A percentile compares a stretch with the other conserved stretches of the same genome.
phyloP scores from a whole-genome alignment of 257 asterid genomes.

The Ocimum tenuiflorum region DNA sequence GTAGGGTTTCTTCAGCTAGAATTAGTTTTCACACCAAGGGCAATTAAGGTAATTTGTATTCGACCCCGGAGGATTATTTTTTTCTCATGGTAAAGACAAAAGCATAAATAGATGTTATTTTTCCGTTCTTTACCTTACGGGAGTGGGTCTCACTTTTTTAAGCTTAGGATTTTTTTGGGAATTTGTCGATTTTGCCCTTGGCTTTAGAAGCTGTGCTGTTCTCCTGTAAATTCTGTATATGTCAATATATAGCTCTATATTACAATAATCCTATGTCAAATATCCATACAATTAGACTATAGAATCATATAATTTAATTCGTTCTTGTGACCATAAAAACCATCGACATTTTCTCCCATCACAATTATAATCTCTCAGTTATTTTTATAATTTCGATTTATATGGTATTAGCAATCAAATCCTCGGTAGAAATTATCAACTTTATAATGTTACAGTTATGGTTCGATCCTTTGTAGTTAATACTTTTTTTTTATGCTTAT shows the following conservation, averaged over 20 bases:
- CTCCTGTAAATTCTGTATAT: not conserved
- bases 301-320: too few species aligned
- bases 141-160: not conserved
- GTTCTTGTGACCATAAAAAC: too few species aligned
- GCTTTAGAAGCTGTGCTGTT: not conserved
- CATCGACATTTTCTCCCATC: too few species aligned
- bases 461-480: too few species aligned
- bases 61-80: not conserved
- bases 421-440: too few species aligned
- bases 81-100: not conserved
- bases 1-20: slow-evolving; percentile 85
- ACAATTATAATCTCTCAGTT: too few species aligned
- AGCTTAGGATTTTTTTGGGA: not conserved
- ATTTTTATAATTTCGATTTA: too few species aligned
- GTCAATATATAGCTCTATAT: not conserved
- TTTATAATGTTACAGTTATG: too few species aligned
- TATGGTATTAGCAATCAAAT: too few species aligned
- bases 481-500: too few species aligned
- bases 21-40: slow-evolving; percentile 35
- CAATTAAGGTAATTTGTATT: slow-evolving; percentile 24
- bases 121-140: not conserved
- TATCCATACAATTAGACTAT: not conserved
- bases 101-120: not conserved
- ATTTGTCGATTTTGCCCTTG: slow-evolving; percentile 23
- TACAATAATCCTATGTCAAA: not conserved